Base-by-base conservation (phyloP, 371 early-diverging fungal species). In the Mucor indicus region DNA sequence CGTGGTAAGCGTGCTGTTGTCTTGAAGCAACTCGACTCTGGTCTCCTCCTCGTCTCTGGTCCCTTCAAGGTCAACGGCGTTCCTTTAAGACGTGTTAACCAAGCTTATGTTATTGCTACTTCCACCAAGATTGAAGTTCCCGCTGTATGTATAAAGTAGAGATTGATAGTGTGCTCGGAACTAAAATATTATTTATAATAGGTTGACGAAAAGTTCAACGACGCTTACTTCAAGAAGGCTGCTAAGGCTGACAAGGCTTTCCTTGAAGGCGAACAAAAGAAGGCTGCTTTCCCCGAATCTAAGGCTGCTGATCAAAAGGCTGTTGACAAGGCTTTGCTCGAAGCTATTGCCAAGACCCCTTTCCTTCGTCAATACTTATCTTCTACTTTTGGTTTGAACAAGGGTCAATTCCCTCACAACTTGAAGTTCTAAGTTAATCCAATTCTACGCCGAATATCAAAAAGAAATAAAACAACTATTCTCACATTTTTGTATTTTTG, bases 41-140 rank as follows among this genome's bases (percentile, higher is more conserved):
- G 98, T 64, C 85, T 97, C 57, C 80, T 98, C 56, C 85, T 98
- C 60, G 94, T 97, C 63, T 90, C 96, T 57, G 98, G 98, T 50
- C 98, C 98, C 53, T 92, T 86, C 91, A 90, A 89, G 83, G 67
- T 96, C 78, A 98, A 98, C 87, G 98, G 98, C 61, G 93, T 98
- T 35, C 98, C 98, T 51, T 79, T 98, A 60, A 85, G 92, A 61
- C 93, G 98, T 55, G 95, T 98, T 79, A 93, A 95, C 89, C 96
- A 94, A 80, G 93, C 96, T 57, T 98, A 95, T 77, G 98, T 93
- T 60, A 90, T 96, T 69, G 96, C 98, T 63, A 98, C 98, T 67
- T 93, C 96, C 64, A 95, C 98, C 81, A 93, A 93, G 84, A 66
- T 98, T 30, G 94, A 97, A 67, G 55, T 97, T 47, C 74, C 88